A percentile compares a stretch with the other conserved stretches of the same genome.
Conservation (phyloP, 352 stramenopile species). For the Phytophthora litchii region DNA sequence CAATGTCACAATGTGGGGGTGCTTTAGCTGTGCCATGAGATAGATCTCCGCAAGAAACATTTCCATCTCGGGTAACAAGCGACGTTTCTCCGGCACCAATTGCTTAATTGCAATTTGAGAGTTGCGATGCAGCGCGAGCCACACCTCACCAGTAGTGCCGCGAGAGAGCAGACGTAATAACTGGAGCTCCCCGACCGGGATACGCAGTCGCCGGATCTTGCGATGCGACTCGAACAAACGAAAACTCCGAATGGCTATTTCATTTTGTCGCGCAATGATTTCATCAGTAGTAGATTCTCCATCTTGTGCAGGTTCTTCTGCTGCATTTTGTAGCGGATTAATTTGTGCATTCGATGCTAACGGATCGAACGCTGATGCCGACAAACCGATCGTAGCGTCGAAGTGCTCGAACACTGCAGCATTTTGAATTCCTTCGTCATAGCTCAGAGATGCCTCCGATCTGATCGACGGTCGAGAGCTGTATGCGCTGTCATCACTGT, state of each 20-base stretch:
- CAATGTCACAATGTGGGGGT: conserved; percentile 69
- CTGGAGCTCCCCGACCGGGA: conserved; percentile 62
- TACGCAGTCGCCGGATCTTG: conserved; percentile 56
- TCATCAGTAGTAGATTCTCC: conserved; percentile 19
- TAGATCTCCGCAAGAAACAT: conserved; percentile 82
- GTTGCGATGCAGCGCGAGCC: conserved; percentile 62
- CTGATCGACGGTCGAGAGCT: conserved; percentile 26
- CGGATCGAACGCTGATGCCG: conserved; percentile 59
- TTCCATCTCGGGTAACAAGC: conserved; percentile 65
- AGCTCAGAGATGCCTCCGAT: conserved; percentile 22
- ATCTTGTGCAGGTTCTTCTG: conserved; percentile 8
- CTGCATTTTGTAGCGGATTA: conserved; percentile 28
- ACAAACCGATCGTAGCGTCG: conserved; percentile 60
- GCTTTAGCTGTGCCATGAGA: conserved; percentile 70
- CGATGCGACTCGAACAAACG: conserved; percentile 69
- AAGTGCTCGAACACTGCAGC: conserved; percentile 60
- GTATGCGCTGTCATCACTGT: conserved; percentile 33
- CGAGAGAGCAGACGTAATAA: conserved; percentile 54
- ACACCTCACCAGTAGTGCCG: conserved; percentile 69
- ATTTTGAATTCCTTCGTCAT: conserved; percentile 48
- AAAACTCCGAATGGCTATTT: conserved; percentile 65
- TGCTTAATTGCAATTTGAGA: conserved; percentile 73
- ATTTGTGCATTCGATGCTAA: conserved; percentile 38
- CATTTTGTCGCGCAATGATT: conserved; percentile 41
- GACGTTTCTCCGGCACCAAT: conserved; percentile 55